phyloP scores from a whole-genome alignment of 306 rosid species.

The Cicer cuneatum region DNA sequence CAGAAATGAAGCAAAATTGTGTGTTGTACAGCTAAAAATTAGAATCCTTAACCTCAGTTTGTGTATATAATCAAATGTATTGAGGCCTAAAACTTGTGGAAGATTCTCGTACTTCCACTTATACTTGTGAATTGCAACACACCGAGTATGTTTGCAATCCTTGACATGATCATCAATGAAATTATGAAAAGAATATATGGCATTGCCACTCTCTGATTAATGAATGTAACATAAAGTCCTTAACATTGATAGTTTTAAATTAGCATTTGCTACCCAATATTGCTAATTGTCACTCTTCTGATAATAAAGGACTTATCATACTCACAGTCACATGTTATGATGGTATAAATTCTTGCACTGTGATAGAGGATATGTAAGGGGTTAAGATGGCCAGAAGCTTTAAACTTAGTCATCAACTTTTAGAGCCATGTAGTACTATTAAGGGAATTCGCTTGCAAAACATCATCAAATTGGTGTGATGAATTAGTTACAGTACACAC shows the following conservation, averaged over 20 bases:
- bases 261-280: neutral
- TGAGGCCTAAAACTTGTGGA: conserved; percentile 33
- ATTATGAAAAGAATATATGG: conserved; percentile 41
- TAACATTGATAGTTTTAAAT: neutral
- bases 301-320: neutral
- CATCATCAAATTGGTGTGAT: neutral
- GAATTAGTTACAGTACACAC: neutral
- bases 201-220: neutral
- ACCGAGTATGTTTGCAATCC: conserved; percentile 40
- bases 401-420: neutral
- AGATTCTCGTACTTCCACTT: conserved; percentile 11
- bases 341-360: neutral
- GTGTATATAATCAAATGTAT: conserved; percentile 49
- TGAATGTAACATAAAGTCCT: conserved; percentile 5
- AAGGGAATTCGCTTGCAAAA: neutral
- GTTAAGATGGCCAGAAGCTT: neutral
- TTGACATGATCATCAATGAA: conserved; percentile 41
- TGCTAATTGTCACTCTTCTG: neutral
- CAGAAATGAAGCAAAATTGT: conserved; percentile 32
- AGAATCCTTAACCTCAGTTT: conserved; percentile 38
- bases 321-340: neutral
- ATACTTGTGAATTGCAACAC: conserved; percentile 17
- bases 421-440: neutral
- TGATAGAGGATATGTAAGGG: neutral
- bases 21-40: conserved; percentile 57